Evolutionary conservation across 2,329 filamentous ascomycete genomes (phyloP).

Genomic region (Fusarium paranaense): DNA sequence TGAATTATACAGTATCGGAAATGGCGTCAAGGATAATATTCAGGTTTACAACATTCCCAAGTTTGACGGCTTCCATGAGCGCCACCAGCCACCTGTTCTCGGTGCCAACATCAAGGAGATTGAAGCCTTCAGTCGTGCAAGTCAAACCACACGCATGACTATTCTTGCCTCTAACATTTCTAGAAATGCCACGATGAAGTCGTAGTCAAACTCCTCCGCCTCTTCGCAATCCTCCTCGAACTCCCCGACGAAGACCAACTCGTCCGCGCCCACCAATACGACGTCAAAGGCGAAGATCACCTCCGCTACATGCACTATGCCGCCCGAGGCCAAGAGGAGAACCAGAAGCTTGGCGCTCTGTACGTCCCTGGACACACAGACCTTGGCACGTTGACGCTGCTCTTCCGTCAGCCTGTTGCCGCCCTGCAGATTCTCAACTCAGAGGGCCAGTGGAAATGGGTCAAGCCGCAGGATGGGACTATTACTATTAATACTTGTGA

Average conservation of each 20-base stretch:
- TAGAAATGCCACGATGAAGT: constrained; percentile 57
- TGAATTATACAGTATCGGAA: background rate
- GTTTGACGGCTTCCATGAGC: background rate
- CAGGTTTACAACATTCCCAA: constrained; percentile 50
- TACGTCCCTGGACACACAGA: constrained; percentile 59
- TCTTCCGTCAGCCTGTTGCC: constrained; percentile 69
- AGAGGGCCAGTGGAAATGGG: constrained; percentile 61
- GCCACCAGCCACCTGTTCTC: background rate
- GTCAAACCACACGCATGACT: background rate
- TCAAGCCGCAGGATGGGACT: constrained; percentile 58
- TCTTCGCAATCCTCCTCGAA: constrained; percentile 72
- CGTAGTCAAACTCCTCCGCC: constrained; percentile 65
- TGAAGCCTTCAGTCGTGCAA: background rate
- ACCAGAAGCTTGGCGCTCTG: constrained; percentile 39
- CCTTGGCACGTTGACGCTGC: constrained; percentile 64
- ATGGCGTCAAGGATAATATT: constrained; percentile 53
- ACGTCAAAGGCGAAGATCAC: constrained; percentile 67
- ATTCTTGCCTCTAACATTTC: background rate
- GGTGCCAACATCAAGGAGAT: background rate
- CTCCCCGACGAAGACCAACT: constrained; percentile 66
- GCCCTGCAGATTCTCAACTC: constrained; percentile 63
- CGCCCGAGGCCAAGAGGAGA: constrained; percentile 58
- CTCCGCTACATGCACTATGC: constrained; percentile 71
- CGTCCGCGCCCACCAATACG: constrained; percentile 64
- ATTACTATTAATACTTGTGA: constrained; percentile 64